Conservation (phyloP, 352 stramenopile genomes). For the Pythium guiyangense region DNA sequence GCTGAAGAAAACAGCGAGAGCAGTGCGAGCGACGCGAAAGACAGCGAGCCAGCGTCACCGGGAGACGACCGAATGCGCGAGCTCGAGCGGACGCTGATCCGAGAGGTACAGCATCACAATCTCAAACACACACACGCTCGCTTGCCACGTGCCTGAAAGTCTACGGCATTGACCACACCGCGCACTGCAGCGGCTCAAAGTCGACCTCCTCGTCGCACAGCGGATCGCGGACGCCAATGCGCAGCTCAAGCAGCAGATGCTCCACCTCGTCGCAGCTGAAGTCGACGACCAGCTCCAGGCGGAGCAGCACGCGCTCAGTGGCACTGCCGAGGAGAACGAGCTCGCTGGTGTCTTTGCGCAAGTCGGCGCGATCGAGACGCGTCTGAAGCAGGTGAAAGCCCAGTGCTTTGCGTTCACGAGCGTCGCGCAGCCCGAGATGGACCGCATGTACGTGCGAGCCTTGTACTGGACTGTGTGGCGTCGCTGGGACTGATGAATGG, state of each 20-base stretch:
- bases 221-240: slow-evolving; percentile 58
- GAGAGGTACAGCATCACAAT: slow-evolving; percentile 30
- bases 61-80: slow-evolving; percentile 27
- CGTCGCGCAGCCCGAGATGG: slow-evolving; percentile 49
- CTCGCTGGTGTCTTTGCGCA: slow-evolving; percentile 41
- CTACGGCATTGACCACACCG: too few species aligned
- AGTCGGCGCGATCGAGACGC: slow-evolving; percentile 38
- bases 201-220: slow-evolving; percentile 71
- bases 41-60: background rate
- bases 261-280: slow-evolving; percentile 42
- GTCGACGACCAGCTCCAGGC: slow-evolving; percentile 18
- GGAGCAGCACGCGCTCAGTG: background rate
- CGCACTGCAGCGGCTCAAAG: slow-evolving; percentile 48
- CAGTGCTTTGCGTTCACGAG: slow-evolving; percentile 69
- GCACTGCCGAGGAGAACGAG: slow-evolving; percentile 29
- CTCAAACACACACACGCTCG: background rate
- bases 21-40: slow-evolving; percentile 1
- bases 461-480: too few species aligned
- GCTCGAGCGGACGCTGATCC: slow-evolving; percentile 51
- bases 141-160: background rate
- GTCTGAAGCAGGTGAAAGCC: slow-evolving; percentile 56
- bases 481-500: background rate
- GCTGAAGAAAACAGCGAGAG: background rate
- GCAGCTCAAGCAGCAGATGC: slow-evolving; percentile 59
- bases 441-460: slow-evolving; percentile 50